Evolutionary conservation across 2,329 filamentous ascomycete genomes (phyloP).

Genomic region (Apiospora hydei): DNA sequence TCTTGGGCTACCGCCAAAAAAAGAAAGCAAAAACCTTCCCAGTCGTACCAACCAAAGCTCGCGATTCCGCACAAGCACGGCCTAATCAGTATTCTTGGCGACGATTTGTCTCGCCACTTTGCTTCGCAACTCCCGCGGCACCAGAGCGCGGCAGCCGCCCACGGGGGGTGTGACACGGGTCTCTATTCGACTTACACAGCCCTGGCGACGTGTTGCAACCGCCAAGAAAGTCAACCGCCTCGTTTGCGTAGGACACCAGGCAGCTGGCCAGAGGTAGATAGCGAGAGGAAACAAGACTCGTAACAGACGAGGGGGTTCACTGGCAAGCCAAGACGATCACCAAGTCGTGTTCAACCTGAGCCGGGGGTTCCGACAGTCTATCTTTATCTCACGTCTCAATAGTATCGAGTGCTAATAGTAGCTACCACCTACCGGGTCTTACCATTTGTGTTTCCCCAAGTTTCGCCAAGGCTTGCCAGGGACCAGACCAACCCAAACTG

Average conservation of each 20-base stretch:
- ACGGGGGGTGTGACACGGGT: constrained; percentile 10
- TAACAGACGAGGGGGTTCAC: constrained; percentile 7
- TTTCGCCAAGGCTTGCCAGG: constrained; percentile 21
- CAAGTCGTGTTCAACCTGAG: constrained; percentile 11
- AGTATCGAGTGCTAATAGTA: constrained; percentile 18
- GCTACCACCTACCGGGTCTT: constrained; percentile 16
- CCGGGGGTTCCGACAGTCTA: constrained; percentile 21
- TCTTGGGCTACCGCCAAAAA: background rate
- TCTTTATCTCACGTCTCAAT: constrained; percentile 23
- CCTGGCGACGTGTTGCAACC: constrained; percentile 18
- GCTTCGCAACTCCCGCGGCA: background rate
- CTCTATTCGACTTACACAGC: constrained; percentile 9
- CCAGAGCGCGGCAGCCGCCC: constrained; percentile 11
- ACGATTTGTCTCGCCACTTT: background rate
- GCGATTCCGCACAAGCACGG: background rate
- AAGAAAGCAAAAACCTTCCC: background rate
- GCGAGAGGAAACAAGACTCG: constrained; percentile 8
- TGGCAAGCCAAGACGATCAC: constrained; percentile 17
- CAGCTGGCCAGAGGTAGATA: background rate
- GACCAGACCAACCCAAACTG: constrained; percentile 15
- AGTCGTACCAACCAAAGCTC: background rate
- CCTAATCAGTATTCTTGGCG: constrained; percentile 3
- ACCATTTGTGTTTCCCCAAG: constrained; percentile 22
- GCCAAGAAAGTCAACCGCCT: constrained; percentile 7
- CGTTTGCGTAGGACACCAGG: constrained; percentile 17